Conservation (phyloP, 345 rosid species). For the Turnera subulata region DNA sequence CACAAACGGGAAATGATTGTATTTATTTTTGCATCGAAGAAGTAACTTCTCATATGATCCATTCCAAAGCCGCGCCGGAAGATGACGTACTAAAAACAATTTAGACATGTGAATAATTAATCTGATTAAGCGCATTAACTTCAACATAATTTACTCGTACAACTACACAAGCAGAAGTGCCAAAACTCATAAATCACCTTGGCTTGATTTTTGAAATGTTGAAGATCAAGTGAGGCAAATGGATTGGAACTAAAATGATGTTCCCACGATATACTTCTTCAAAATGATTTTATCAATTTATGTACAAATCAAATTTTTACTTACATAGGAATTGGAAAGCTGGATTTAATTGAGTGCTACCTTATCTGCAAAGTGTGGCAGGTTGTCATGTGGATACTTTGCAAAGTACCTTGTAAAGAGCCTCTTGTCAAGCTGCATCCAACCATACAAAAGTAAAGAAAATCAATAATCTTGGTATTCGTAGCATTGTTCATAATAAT, state of each 20-base stretch:
- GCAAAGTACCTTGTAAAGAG: slow-evolving; percentile 53
- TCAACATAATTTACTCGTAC: too few species aligned
- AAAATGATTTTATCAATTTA: too few species aligned
- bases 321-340: background rate
- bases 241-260: too few species aligned
- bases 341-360: slow-evolving; percentile 21
- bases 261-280: too few species aligned
- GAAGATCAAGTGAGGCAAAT: too few species aligned
- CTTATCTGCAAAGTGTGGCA: slow-evolving; percentile 71
- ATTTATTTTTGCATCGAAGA: slow-evolving; percentile 46
- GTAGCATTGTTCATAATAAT: too few species aligned
- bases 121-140: background rate
- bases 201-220: too few species aligned
- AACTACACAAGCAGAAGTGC: too few species aligned
- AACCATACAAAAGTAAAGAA: slow-evolving; percentile 1
- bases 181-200: too few species aligned
- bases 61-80: slow-evolving; percentile 81
- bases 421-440: slow-evolving; percentile 58
- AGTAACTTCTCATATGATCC: slow-evolving; percentile 54
- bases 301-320: background rate
- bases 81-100: slow-evolving; percentile 43
- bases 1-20: slow-evolving; percentile 54
- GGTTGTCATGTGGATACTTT: slow-evolving; percentile 49
- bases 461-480: too few species aligned
- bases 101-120: too few species aligned